These are phyloP conservation scores for Staphylotrichum longicolle DNA, from an alignment of 495 filamentous ascomycete species.

Conservation along the genomic window DNA sequence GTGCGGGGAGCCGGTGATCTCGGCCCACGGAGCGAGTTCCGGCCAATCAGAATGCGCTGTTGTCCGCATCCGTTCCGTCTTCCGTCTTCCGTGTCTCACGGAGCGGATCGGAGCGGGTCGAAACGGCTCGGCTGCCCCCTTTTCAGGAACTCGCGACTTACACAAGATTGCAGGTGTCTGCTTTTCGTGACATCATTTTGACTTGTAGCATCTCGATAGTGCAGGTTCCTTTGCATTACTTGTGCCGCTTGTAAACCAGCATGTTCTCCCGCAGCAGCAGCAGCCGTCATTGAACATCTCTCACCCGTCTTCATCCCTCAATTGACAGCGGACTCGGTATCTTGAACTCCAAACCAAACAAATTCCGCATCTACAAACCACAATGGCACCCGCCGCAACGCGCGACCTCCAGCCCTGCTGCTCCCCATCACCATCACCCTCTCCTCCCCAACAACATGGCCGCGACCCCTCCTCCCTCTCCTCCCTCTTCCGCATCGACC, in stretches of 20 bases:
- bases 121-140: not conserved
- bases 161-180: not conserved
- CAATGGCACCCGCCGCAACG: conserved; percentile 23
- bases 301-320: no score
- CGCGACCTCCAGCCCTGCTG: conserved; percentile 2
- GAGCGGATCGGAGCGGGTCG: conserved; percentile 8
- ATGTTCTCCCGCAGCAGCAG: no score
- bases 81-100: conserved; percentile 23
- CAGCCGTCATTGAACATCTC: no score
- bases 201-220: not conserved
- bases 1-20: no score
- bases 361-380: not conserved
- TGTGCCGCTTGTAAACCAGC: no score
- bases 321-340: no score
- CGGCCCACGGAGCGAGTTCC: not conserved
- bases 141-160: conserved; percentile 10
- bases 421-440: conserved; percentile 4
- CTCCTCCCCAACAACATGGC: not conserved
- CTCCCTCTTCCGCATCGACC: conserved; percentile 34
- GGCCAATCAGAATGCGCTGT: conserved; percentile 23
- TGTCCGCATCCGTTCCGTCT: conserved; percentile 27
- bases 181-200: conserved; percentile 12
- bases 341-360: not conserved
- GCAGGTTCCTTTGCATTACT: not conserved
- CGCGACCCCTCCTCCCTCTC: conserved; percentile 7